phyloP scores from a whole-genome alignment of 177 flowering plant genomes.

The Viscum album region DNA sequence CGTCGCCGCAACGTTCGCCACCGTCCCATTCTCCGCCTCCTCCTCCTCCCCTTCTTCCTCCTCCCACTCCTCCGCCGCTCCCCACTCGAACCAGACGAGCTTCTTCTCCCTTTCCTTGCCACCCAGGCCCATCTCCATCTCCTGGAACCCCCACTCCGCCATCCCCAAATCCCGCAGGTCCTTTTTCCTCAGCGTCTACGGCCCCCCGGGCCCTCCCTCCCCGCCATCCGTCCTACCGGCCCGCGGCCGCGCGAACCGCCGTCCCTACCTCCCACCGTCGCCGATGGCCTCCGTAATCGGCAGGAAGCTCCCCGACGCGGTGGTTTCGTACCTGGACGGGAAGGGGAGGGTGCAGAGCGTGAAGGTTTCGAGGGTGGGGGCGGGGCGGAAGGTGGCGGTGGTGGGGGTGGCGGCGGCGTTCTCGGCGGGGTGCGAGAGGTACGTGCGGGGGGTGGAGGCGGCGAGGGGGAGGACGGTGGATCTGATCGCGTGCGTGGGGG shows the following conservation, averaged over 20 bases:
- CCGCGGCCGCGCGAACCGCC: not conserved
- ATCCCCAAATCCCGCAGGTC: slow-evolving; percentile 16
- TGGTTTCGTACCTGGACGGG: slow-evolving; percentile 8
- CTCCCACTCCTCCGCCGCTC: not conserved
- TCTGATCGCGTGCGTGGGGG: slow-evolving; percentile 20
- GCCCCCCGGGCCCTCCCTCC: slow-evolving; percentile 19
- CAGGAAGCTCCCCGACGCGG: slow-evolving; percentile 8
- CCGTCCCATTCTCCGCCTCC: slow-evolving; percentile 11
- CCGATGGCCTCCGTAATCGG: slow-evolving; percentile 2
- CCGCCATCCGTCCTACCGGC: slow-evolving; percentile 9
- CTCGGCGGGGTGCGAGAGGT: slow-evolving; percentile 9
- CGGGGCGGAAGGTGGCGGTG: slow-evolving; percentile 10
- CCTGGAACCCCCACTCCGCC: slow-evolving; percentile 20
- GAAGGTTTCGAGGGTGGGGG: slow-evolving; percentile 4
- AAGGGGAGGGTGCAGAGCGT: slow-evolving; percentile 9
- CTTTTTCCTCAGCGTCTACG: slow-evolving; percentile 15
- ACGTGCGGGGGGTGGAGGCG: slow-evolving; percentile 5
- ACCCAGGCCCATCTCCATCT: slow-evolving; percentile 13
- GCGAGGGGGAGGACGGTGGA: slow-evolving; percentile 12
- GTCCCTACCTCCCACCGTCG: not conserved
- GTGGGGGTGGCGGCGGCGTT: slow-evolving; percentile 15
- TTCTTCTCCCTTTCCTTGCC: slow-evolving; percentile 11
- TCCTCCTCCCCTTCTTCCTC: slow-evolving; percentile 10
- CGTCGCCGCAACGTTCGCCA: slow-evolving; percentile 20
- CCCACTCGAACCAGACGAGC: not conserved